A percentile compares a stretch with the other conserved stretches of the same genome.
These are phyloP conservation scores for Backusella psychrophila DNA, from an alignment of 192 early-diverging fungal species.

Conservation along the genomic window DNA sequence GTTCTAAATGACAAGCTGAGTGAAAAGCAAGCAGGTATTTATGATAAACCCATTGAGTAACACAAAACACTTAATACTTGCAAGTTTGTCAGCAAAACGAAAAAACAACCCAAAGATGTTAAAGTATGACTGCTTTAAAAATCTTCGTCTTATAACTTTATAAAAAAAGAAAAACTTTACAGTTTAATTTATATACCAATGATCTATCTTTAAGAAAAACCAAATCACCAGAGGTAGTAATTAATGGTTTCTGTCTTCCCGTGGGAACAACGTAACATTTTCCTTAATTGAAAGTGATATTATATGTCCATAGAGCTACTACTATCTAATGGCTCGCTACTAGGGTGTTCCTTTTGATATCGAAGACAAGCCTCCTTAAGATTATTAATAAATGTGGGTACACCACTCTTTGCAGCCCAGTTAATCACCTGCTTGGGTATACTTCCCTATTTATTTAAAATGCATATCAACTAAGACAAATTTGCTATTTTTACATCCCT, in stretches of 20 bases:
- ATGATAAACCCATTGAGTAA: not conserved
- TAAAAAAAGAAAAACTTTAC: constrained; percentile 8
- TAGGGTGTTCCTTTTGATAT: not conserved
- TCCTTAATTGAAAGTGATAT: not conserved
- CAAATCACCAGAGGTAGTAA: not conserved
- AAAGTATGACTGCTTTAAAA: constrained; percentile 3
- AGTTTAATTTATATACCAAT: not conserved
- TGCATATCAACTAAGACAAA: not conserved
- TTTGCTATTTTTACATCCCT: not conserved
- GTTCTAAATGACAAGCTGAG: not conserved
- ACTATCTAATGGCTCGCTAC: not conserved
- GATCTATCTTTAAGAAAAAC: constrained; percentile 2
- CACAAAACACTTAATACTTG: constrained; percentile 13
- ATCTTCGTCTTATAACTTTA: not conserved
- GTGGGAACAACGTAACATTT: not conserved
- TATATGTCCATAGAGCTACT: not conserved
- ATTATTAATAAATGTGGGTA: not conserved
- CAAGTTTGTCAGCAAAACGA: constrained; percentile 1
- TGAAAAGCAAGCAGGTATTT: not conserved
- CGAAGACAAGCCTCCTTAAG: not conserved
- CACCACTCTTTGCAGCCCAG: not conserved
- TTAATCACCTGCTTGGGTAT: constrained; percentile 5
- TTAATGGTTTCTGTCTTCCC: not conserved
- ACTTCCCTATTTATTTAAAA: not conserved
- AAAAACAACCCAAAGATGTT: not conserved